phyloP scores from a whole-genome alignment of 208 protist genomes.

The Balamuthia mandrillaris region DNA sequence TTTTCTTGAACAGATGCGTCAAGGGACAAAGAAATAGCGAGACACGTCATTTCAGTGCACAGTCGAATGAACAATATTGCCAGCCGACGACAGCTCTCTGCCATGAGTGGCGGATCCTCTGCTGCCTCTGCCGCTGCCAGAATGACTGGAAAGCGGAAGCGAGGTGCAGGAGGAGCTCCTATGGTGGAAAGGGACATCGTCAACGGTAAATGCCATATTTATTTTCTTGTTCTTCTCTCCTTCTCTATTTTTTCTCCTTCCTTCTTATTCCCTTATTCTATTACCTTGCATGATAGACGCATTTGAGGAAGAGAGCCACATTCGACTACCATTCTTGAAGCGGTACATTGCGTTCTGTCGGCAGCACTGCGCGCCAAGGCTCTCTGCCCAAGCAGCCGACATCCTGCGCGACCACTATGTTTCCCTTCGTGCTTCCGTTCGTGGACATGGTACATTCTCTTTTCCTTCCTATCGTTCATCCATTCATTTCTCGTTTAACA shows the following conservation, averaged over 20 bases:
- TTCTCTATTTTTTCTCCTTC: neutral
- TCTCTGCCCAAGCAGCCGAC: slow-evolving; percentile 86
- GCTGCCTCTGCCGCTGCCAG: too few relatives aligned
- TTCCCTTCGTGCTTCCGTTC: slow-evolving; percentile 80
- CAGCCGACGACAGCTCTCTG: too few relatives aligned
- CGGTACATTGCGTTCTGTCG: too few relatives aligned
- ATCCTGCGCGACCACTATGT: slow-evolving; percentile 93
- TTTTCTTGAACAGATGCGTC: neutral
- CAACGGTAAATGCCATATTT: too few relatives aligned
- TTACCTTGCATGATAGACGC: neutral
- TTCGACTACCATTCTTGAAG: neutral
- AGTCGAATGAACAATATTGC: too few relatives aligned
- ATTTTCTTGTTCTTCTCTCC: neutral
- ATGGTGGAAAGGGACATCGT: too few relatives aligned
- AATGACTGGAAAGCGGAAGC: too few relatives aligned
- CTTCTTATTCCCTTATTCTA: neutral
- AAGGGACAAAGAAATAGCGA: slow-evolving; percentile 38
- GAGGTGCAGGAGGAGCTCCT: too few relatives aligned
- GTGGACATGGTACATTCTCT: slow-evolving; percentile 34
- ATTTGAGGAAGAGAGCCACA: neutral
- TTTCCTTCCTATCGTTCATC: slow-evolving; percentile 33
- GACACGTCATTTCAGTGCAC: slow-evolving; percentile 54
- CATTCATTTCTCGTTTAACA: slow-evolving; percentile 23
- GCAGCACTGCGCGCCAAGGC: slow-evolving; percentile 77
- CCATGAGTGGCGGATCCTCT: too few relatives aligned